A percentile compares a stretch with the other conserved stretches of the same genome.
Evolutionary conservation across 2,329 filamentous ascomycete species (phyloP).

Genomic region (Aspergillus bombycis): DNA sequence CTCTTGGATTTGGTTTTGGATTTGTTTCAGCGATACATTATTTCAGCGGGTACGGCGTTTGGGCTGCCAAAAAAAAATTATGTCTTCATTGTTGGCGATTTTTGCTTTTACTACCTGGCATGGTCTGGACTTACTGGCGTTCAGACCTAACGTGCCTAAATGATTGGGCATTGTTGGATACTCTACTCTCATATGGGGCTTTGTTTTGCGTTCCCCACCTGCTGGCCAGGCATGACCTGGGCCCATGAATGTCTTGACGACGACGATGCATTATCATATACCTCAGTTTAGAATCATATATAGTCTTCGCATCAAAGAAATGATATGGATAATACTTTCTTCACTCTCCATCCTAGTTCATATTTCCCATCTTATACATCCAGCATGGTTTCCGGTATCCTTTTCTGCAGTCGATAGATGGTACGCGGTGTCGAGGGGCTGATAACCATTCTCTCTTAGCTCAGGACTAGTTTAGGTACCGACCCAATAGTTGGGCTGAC

Average conservation of each 20-base stretch:
- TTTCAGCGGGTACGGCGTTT: constrained; percentile 19
- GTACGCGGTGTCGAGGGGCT: not conserved
- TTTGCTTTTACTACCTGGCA: constrained; percentile 11
- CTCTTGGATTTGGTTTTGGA: constrained; percentile 7
- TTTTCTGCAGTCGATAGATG: no score
- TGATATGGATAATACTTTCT: not conserved
- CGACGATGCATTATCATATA: constrained; percentile 11
- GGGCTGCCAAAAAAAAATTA: constrained; percentile 9
- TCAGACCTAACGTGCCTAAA: constrained; percentile 15
- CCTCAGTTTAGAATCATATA: constrained; percentile 7
- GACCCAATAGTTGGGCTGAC: constrained; percentile 13
- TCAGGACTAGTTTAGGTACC: not conserved
- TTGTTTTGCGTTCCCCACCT: constrained; percentile 12
- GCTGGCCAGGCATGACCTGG: constrained; percentile 5
- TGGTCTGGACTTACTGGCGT: constrained; percentile 16
- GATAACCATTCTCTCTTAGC: not conserved
- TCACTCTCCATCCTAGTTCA: not conserved
- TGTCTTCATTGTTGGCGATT: constrained; percentile 2
- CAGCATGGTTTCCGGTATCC: no score
- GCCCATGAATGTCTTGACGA: constrained; percentile 6
- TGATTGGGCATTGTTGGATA: constrained; percentile 19
- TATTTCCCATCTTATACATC: not conserved
- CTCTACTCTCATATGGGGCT: constrained; percentile 3
- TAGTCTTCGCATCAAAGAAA: not conserved
- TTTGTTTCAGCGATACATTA: constrained; percentile 10